Base-by-base conservation (phyloP, 2,329 filamentous ascomycete genomes). In the Domatiomyces catenatus region DNA sequence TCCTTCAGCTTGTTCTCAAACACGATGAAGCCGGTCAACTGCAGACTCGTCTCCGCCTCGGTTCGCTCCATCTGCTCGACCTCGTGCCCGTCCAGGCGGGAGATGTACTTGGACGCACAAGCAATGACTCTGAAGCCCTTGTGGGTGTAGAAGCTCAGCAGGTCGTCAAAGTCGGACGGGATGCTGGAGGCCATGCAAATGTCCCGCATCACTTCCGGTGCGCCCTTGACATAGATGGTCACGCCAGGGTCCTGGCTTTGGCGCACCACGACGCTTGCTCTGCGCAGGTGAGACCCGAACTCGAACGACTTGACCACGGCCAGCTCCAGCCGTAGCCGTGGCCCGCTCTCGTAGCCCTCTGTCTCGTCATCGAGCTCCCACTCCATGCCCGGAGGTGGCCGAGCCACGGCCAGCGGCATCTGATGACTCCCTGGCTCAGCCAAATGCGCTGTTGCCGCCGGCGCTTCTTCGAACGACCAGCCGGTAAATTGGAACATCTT, bases 1-100 rank as follows among this genome's bases (percentile, higher is more conserved):
- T 86, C 82, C 66, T 98, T 98, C 54, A 98, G 71, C 68, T 98
- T 98, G 70, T 98, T 98, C 69, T 98, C 92, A 60, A 98, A 98
- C 49, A 98, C 83, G 62, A 98, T 96, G 68, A 98, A 98, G 4
- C 92, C 92, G 36, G 89, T 76, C 62, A 98, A 96, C 45, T 90
- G 80, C 8, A 98, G 76, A 28, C 81, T 75, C 2, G 79, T 83
- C 66, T 98, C 92, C 7, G 85, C 89, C 49, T 95, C 85, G 42
- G 81, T 71, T 26, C 92, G 83, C 59, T 81, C 84, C 83, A 96
- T 89, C 69, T 94, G 94, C 62, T 96, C 88, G 5, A 89, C 82
- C 64, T 93, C 94, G 50, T 94, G 80, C 89, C 88, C 95, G 60
- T 83, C 93, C 28, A 96, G 74, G 62, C 88, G 92, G 51, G 80